Evolutionary conservation across 2,329 filamentous ascomycete genomes (phyloP).

Genomic region (Penicillium sp.): DNA sequence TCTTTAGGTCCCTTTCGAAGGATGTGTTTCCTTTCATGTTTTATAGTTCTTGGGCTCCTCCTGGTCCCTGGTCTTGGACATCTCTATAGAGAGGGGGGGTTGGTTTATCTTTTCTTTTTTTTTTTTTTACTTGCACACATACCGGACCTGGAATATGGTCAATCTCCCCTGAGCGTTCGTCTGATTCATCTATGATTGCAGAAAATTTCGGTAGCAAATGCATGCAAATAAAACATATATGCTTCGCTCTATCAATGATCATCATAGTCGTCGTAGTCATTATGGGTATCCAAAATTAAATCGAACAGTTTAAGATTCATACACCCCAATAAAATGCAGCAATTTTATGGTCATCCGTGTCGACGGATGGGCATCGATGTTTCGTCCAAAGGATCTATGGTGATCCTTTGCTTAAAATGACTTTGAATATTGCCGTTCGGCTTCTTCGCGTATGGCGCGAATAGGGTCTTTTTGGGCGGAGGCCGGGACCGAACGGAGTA

Average conservation of each 20-base stretch:
- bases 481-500: slow-evolving; percentile 68
- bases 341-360: not conserved
- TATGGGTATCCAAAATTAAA: not conserved
- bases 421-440: slow-evolving; percentile 12
- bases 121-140: slow-evolving; percentile 16
- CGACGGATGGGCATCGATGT: slow-evolving; percentile 8
- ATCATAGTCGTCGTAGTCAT: not conserved
- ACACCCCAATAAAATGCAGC: not conserved
- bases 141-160: slow-evolving; percentile 19
- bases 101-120: slow-evolving; percentile 2
- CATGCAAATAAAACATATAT: slow-evolving; percentile 5
- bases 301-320: not conserved
- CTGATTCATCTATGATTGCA: slow-evolving; percentile 12
- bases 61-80: slow-evolving; percentile 14
- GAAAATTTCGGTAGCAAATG: slow-evolving; percentile 13
- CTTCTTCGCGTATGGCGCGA: slow-evolving; percentile 26
- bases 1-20: not conserved
- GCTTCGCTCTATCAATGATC: slow-evolving; percentile 10
- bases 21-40: slow-evolving; percentile 16
- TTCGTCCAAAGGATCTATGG: not conserved
- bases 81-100: slow-evolving; percentile 21
- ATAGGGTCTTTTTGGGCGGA: slow-evolving; percentile 51
- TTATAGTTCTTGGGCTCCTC: slow-evolving; percentile 21
- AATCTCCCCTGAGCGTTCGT: slow-evolving; percentile 21
- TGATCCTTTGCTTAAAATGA: slow-evolving; percentile 8